Conservation (phyloP, 495 filamentous ascomycete species). For the Glonium stellatum region DNA sequence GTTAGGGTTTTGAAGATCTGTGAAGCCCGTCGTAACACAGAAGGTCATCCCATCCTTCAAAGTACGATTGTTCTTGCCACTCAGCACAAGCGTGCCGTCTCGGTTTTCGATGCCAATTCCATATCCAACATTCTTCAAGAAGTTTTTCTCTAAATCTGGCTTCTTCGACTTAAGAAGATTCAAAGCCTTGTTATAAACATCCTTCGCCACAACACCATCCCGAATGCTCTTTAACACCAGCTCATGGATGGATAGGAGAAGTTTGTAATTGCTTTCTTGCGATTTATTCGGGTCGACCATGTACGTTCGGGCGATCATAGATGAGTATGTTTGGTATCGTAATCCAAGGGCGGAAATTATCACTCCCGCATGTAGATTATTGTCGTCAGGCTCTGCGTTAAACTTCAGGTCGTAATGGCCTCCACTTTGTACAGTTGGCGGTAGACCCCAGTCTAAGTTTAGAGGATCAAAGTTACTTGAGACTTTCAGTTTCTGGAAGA, state of each 20-base stretch:
- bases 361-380: constrained; percentile 83
- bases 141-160: constrained; percentile 88
- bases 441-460: constrained; percentile 89
- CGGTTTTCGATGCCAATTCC: constrained; percentile 89
- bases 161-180: constrained; percentile 72
- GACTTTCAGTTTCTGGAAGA: constrained; percentile 81
- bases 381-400: constrained; percentile 64
- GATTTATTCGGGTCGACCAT: constrained; percentile 93
- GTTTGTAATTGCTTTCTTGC: constrained; percentile 88
- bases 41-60: constrained; percentile 97
- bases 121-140: constrained; percentile 79
- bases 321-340: constrained; percentile 90
- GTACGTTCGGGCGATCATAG: constrained; percentile 83
- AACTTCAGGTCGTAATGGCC: constrained; percentile 88
- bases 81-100: constrained; percentile 73
- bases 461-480: constrained; percentile 80
- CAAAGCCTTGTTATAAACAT: constrained; percentile 85
- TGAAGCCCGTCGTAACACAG: constrained; percentile 78
- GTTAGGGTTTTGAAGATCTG: constrained; percentile 73
- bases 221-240: constrained; percentile 80
- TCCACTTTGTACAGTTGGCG: constrained; percentile 90
- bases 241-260: constrained; percentile 81
- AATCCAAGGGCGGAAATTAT: constrained; percentile 88
- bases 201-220: constrained; percentile 80
- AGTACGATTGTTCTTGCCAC: constrained; percentile 70